Conservation (phyloP, 805 yeast species). For the Dipodascus geniculatus region DNA sequence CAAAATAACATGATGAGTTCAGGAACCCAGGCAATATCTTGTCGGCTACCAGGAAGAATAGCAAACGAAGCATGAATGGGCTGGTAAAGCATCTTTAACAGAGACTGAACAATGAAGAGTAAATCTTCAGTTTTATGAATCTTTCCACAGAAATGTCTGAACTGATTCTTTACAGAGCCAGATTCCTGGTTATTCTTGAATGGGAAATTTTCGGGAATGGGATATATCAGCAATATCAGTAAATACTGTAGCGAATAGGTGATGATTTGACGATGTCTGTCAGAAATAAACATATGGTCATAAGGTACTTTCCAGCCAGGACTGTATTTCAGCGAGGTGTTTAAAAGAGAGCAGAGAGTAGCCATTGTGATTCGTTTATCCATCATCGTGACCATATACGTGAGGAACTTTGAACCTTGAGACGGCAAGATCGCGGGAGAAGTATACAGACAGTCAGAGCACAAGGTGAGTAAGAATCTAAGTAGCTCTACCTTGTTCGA, state of each 20-base stretch:
- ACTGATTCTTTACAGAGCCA: conserved; percentile 17
- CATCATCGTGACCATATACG: conserved; percentile 42
- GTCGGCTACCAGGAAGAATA: conserved; percentile 21
- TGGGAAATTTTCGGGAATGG: conserved; percentile 35
- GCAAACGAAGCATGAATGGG: conserved; percentile 26
- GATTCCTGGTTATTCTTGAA: conserved; percentile 4
- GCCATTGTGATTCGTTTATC: conserved; percentile 35
- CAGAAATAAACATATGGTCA: conserved; percentile 19
- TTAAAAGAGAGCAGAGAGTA: conserved; percentile 57
- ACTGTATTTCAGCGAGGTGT: conserved; percentile 34
- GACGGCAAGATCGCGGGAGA: conserved; percentile 31
- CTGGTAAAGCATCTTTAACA: conserved; percentile 25
- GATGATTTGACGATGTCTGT: conserved; percentile 28
- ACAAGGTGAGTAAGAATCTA: conserved; percentile 45
- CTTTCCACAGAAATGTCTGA: conserved; percentile 23
- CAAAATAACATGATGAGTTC: conserved; percentile 58
- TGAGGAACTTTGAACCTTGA: conserved; percentile 50
- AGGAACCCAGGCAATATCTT: conserved; percentile 32
- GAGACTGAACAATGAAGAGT: conserved; percentile 22
- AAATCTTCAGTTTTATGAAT: conserved; percentile 26
- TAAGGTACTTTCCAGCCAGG: conserved; percentile 26
- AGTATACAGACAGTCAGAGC: conserved; percentile 50
- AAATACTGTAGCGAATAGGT: conserved; percentile 52
- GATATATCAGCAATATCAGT: conserved; percentile 48
- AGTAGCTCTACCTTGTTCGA: conserved; percentile 58